Conservation (phyloP, 163 green algal genomes). For the Prototheca cutis region DNA sequence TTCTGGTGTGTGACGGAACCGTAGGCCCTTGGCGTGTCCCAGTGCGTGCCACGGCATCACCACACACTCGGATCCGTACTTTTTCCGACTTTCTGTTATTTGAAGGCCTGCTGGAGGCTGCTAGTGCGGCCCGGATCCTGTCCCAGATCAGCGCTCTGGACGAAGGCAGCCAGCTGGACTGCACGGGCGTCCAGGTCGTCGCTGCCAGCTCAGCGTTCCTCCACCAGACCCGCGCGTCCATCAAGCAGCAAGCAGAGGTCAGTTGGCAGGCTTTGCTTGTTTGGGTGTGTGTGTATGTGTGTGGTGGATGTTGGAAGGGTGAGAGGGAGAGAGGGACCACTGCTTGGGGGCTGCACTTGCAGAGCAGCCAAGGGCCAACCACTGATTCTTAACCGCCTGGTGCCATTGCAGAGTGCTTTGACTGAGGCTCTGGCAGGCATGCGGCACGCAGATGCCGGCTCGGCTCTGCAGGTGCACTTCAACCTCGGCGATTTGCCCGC, state of each 20-base stretch:
- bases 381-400: too few relatives aligned
- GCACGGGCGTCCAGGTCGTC: constrained; percentile 52
- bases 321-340: too few relatives aligned
- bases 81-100: too few relatives aligned
- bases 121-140: constrained; percentile 81
- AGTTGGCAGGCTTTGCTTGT: too few relatives aligned
- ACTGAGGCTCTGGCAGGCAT: constrained; percentile 58
- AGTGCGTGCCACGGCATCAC: too few relatives aligned
- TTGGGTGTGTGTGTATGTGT: too few relatives aligned
- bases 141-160: constrained; percentile 57
- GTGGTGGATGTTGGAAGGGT: too few relatives aligned
- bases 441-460: constrained; percentile 84
- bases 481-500: constrained; percentile 70
- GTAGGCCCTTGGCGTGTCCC: too few relatives aligned
- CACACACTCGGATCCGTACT: too few relatives aligned
- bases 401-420: constrained; percentile 65
- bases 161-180: constrained; percentile 21
- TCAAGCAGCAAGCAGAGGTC: constrained; percentile 59
- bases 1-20: too few relatives aligned
- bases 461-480: constrained; percentile 86
- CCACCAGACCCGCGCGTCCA: constrained; percentile 21
- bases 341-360: too few relatives aligned
- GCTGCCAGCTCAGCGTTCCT: constrained; percentile 65
- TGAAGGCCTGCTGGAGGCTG: constrained; percentile 54
- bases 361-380: too few relatives aligned